These are phyloP conservation scores for Pyrus communis DNA, from an alignment of 306 rosid species.

Conservation along the genomic window DNA sequence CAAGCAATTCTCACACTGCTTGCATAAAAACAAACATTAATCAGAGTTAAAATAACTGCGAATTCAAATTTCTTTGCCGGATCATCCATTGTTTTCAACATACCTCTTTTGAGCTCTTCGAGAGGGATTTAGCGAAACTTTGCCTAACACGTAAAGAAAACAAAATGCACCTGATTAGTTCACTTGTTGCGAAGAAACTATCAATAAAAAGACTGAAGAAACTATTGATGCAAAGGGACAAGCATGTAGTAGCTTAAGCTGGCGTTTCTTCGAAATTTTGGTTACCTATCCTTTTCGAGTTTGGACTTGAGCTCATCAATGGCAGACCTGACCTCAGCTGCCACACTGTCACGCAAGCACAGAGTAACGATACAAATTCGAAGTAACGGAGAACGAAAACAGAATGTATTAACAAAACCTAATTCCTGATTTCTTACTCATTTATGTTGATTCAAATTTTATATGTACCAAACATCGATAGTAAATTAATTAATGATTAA, in stretches of 20 bases:
- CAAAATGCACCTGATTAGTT: conserved; percentile 2
- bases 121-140: conserved; percentile 74
- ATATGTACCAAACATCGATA: too few species aligned
- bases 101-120: conserved; percentile 96
- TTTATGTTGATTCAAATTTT: too few species aligned
- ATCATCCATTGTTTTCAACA: conserved; percentile 13
- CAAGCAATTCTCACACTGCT: conserved; percentile 78
- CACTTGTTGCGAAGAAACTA: neutral
- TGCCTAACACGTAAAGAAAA: conserved; percentile 44
- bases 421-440: neutral
- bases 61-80: neutral
- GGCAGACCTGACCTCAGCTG: conserved; percentile 58
- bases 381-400: neutral
- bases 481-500: too few species aligned
- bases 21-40: conserved; percentile 3
- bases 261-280: neutral
- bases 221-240: neutral
- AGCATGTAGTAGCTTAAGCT: neutral
- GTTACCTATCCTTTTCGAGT: conserved; percentile 89
- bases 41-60: neutral
- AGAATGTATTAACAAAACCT: neutral
- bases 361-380: neutral
- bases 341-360: conserved; percentile 54
- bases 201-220: too few species aligned
- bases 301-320: conserved; percentile 70